These are phyloP conservation scores for Aspergillus brasiliensis DNA, from an alignment of 2,329 filamentous ascomycete genomes.

Conservation along the genomic window DNA sequence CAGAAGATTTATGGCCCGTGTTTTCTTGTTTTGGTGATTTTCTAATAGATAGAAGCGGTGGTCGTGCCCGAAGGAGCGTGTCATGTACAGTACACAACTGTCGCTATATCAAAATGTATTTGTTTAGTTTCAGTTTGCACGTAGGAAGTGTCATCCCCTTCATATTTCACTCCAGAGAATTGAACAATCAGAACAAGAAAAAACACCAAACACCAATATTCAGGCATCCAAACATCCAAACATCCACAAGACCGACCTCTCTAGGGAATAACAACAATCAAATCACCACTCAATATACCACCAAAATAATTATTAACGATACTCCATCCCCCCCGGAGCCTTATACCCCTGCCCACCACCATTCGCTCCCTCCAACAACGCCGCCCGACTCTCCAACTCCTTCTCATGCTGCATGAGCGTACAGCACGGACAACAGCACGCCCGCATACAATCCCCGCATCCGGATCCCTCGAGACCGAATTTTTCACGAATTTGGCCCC, in stretches of 20 bases:
- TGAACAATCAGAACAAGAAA: neutral
- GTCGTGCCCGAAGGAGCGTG: conserved; percentile 26
- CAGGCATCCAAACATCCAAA: neutral
- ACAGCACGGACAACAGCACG: conserved; percentile 61
- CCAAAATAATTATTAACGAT: conserved; percentile 7
- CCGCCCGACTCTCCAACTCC: conserved; percentile 41
- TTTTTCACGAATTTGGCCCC: conserved; percentile 55
- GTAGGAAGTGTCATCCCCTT: too few species aligned
- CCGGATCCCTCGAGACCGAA: conserved; percentile 57
- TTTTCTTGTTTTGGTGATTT: conserved; percentile 24
- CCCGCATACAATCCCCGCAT: conserved; percentile 54
- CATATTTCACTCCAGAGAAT: neutral
- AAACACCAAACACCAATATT: neutral
- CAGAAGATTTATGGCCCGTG: conserved; percentile 20
- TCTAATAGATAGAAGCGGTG: conserved; percentile 32
- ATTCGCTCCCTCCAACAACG: neutral
- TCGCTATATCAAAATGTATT: conserved; percentile 36
- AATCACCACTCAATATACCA: too few species aligned
- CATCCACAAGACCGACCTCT: neutral
- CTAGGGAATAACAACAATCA: too few species aligned
- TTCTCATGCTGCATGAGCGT: conserved; percentile 61
- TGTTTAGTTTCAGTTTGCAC: neutral
- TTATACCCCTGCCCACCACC: conserved; percentile 25
- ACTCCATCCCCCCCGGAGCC: conserved; percentile 27
- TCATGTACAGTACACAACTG: conserved; percentile 38